phyloP scores from a whole-genome alignment of 2,329 filamentous ascomycete genomes.

The Clarireedia homoeocarpa region DNA sequence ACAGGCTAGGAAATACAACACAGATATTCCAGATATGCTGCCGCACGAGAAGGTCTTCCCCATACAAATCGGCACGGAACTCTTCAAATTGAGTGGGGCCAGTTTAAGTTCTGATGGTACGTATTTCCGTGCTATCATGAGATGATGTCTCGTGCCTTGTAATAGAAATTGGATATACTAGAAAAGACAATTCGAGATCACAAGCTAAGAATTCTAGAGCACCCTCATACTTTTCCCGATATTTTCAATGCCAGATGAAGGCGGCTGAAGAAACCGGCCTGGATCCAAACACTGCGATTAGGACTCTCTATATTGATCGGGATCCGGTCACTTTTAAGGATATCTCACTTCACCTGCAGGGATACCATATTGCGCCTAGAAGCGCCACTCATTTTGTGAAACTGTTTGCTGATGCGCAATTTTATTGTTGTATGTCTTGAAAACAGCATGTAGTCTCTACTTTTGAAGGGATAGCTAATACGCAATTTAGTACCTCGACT shows the following conservation, averaged over 20 bases:
- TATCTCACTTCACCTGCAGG: constrained; percentile 84
- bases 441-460: no score
- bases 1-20: constrained; percentile 19
- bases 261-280: constrained; percentile 46
- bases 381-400: constrained; percentile 86
- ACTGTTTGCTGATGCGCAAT: constrained; percentile 89
- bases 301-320: constrained; percentile 89
- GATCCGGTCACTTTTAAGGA: constrained; percentile 84
- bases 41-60: constrained; percentile 47
- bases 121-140: constrained; percentile 23
- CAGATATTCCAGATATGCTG: constrained; percentile 30
- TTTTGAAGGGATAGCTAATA: constrained; percentile 3
- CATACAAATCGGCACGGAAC: constrained; percentile 60
- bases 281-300: constrained; percentile 37
- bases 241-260: constrained; percentile 77
- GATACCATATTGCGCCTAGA: constrained; percentile 76
- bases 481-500: constrained; percentile 64
- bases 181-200: background rate
- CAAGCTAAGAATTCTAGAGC: constrained; percentile 55
- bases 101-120: constrained; percentile 66
- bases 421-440: constrained; percentile 65
- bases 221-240: constrained; percentile 92
- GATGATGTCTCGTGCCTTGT: background rate
- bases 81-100: constrained; percentile 63
- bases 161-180: no score